These are phyloP conservation scores for Cucumis hystrix DNA, from an alignment of 306 rosid genomes.

Conservation along the genomic window DNA sequence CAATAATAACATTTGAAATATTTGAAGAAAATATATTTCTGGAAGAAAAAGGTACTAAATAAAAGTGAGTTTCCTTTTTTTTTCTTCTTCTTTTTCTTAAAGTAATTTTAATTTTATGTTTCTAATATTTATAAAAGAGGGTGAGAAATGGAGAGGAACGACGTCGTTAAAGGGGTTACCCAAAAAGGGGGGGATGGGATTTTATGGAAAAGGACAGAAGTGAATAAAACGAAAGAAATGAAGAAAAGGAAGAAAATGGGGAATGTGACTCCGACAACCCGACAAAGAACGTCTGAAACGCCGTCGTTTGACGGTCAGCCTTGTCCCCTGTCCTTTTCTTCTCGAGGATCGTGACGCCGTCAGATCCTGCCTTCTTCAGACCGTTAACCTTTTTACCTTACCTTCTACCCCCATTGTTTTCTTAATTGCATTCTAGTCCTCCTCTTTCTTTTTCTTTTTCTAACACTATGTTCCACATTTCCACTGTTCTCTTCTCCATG, in stretches of 20 bases:
- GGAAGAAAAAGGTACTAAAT: too few species aligned
- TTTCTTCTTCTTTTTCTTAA: too few species aligned
- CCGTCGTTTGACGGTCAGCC: constrained; percentile 26
- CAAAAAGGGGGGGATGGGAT: not conserved
- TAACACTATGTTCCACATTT: not conserved
- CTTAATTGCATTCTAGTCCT: not conserved
- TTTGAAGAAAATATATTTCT: too few species aligned
- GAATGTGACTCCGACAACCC: constrained; percentile 15
- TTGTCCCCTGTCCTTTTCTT: not conserved
- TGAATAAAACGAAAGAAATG: not conserved
- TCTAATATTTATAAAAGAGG: not conserved
- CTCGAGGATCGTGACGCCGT: constrained; percentile 22
- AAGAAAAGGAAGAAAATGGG: not conserved
- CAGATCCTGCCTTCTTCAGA: constrained; percentile 6
- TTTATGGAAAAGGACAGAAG: not conserved
- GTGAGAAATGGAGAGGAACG: not conserved
- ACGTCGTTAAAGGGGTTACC: not conserved
- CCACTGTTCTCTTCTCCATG: not conserved
- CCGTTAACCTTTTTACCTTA: too few species aligned
- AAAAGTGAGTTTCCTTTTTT: not conserved
- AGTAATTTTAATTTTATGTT: too few species aligned
- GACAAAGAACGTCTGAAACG: constrained; percentile 28
- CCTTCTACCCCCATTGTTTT: not conserved
- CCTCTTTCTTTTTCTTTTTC: too few species aligned
- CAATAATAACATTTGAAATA: too few species aligned